Evolutionary conservation across 805 yeast species (phyloP), one percentile per base, ranked within the genome.

Genomic region (Cyberlindnera euphorbiiphila): DNA sequence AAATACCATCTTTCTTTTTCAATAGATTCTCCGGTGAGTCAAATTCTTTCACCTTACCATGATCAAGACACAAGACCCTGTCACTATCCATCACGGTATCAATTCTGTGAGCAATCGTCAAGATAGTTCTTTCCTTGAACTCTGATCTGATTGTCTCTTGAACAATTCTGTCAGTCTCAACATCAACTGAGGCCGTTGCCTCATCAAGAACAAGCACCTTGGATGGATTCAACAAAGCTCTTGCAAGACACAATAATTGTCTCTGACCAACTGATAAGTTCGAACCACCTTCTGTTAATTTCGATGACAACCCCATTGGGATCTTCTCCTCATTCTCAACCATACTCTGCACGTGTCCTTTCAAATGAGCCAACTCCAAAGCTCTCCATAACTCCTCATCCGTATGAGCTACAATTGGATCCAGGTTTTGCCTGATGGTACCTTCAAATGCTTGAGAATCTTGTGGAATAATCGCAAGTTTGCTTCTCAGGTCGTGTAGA

Each of bases 381-480:
- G 81, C 93, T 24, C 69, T 66, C 95, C 95, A 87, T n/a, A 88
- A 68, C 44, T 81, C 74, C 14, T 80, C 82, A 58, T 87, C 96
- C 3, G 74, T 62, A 16, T 70, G 65, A 3, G 81, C 34, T 80
- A 55, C 42, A 81, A 59, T 76, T 18, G 98, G 98, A 60, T 91
- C 98, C 49, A 91, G 69, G 59, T 88, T 88, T 33, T 85, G 83
- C 50, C 96, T 71, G 9, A 88, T 66, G 0, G 93, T 74, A 22
- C 96, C 96, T 64, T 85, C 85, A 57, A 89, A 82, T 4, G 85
- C 86, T 59, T 89, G 96, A 0, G 96, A 84, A 60, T 88, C 97
- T 61, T 88, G 96, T 2, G 97, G 97, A 47, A 88, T 88, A 48
- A 88, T 89, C 2, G 93, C 81, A 32, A 88, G 63, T 43, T 76